Evolutionary conservation across 805 yeast genomes (phyloP), one percentile per base, ranked within the genome.

Genomic region (Torulaspora gathmanii): DNA sequence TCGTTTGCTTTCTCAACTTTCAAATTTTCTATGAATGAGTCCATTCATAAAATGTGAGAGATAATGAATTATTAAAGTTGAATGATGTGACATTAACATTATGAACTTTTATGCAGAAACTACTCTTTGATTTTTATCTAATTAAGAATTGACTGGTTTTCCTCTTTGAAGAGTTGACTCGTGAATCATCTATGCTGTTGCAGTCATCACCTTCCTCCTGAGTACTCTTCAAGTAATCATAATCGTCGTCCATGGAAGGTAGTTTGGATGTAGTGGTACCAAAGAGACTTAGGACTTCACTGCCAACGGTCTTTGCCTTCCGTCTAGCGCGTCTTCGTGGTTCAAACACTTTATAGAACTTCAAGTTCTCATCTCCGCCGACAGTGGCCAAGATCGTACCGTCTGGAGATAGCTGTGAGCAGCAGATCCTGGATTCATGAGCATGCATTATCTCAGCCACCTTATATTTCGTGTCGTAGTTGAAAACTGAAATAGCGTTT

Each of bases 311-410:
- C 49, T 50, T 66, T 57, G 51, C 60, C 61, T 58, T 64, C 64
- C 51, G 72, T 61, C 46, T 63, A 57, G 50, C 58, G 61, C 58
- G 65, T 59, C 53, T 71, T 65, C 54, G 67, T 62, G 51, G 65
- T 57, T 91, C 96, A 65, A 89, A 91, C 17, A 93, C 73, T 53
- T 86, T 83, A 90, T 95, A 93, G 68, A 93, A 93, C 68, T 93
- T 91, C 60, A 93, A 74, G 67, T 89, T 91, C 64, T 93, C 99
- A 66, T 93, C 98, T 10, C 95, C 95, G 2, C 97, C 95, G 37
- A 90, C 89, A 0, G 99, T 93, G 1, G 96, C 98, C 44, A 93
- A 69, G 0, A 95, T 86, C 42, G 86, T 78, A 12, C 85, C 86
- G 67, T 93, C 97, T 3, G 97, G 97, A 19, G 96, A 85, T 42